phyloP scores from a whole-genome alignment of 2,329 filamentous ascomycete species.

The Aureobasidium subglaciale region DNA sequence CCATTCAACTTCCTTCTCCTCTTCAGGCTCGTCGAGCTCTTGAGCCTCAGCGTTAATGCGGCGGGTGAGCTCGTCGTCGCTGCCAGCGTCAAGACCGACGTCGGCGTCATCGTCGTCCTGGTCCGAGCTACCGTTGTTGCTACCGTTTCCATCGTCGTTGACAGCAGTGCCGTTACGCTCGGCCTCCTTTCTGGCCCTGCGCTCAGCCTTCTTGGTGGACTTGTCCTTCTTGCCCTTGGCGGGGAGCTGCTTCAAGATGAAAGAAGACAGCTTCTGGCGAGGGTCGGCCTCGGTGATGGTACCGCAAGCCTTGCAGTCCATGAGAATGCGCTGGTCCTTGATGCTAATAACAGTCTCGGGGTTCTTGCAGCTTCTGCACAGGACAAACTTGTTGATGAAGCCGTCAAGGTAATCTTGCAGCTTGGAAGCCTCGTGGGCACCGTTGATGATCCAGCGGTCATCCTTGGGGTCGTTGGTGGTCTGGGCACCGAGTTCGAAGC shows the following conservation, averaged over 20 bases:
- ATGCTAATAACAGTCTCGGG: constrained; percentile 94
- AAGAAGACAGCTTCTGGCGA: constrained; percentile 90
- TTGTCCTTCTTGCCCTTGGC: constrained; percentile 97
- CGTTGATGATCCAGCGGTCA: constrained; percentile 99
- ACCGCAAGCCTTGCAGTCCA: constrained; percentile 98
- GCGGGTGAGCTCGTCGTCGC: constrained; percentile 87
- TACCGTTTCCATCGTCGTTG: constrained; percentile 50
- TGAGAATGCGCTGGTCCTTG: constrained; percentile 76
- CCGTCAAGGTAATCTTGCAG: constrained; percentile 97
- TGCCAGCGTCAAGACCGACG: constrained; percentile 61
- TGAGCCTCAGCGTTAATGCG: constrained; percentile 61
- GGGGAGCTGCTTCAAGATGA: constrained; percentile 92
- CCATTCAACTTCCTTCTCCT: constrained; percentile 84
- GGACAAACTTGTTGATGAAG: constrained; percentile 97
- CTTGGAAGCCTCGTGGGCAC: constrained; percentile 88
- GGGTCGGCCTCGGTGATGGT: constrained; percentile 86
- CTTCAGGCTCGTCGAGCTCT: constrained; percentile 63
- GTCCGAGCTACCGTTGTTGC: constrained; percentile 57
- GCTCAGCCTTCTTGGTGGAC: constrained; percentile 79
- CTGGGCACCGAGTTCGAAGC: constrained; percentile 96
- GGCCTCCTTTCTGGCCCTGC: constrained; percentile 75
- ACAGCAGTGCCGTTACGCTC: constrained; percentile 43
- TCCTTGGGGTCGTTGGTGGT: constrained; percentile 96
- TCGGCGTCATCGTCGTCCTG: constrained; percentile 56
- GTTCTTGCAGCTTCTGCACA: constrained; percentile 99